phyloP scores from a whole-genome alignment of 352 stramenopile species.

The Saprolegnia diclina region DNA sequence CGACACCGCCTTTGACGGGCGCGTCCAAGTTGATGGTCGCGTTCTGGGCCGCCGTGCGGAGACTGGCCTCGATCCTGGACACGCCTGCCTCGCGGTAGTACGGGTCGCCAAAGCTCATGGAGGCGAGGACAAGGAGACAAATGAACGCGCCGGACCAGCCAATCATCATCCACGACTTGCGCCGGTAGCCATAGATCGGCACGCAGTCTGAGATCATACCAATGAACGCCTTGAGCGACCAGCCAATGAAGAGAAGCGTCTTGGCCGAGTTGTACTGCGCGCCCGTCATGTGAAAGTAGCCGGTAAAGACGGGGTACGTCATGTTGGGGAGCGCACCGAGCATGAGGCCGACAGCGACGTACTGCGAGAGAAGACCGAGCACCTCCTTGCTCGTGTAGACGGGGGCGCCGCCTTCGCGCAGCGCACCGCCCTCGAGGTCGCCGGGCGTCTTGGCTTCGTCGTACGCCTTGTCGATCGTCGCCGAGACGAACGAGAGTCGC shows the following conservation, averaged over 20 bases:
- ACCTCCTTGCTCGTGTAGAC: slow-evolving; percentile 36
- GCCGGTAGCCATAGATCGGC: slow-evolving; percentile 45
- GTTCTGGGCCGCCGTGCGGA: slow-evolving; percentile 26
- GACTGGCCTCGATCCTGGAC: slow-evolving; percentile 28
- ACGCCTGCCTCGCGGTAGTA: slow-evolving; percentile 33
- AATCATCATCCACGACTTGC: slow-evolving; percentile 51
- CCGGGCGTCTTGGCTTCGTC: slow-evolving; percentile 28
- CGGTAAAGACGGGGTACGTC: slow-evolving; percentile 42
- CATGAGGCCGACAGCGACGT: slow-evolving; percentile 43
- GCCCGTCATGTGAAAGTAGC: slow-evolving; percentile 49
- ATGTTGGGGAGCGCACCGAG: slow-evolving; percentile 40
- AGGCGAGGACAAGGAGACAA: slow-evolving; percentile 34
- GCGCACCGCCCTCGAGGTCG: slow-evolving; percentile 36
- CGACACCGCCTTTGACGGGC: slow-evolving; percentile 34
- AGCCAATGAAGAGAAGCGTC: slow-evolving; percentile 40
- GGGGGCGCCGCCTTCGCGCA: slow-evolving; percentile 42
- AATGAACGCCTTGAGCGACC: slow-evolving; percentile 57
- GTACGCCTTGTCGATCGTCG: background rate
- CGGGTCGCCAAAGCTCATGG: slow-evolving; percentile 40
- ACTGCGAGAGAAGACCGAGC: slow-evolving; percentile 45
- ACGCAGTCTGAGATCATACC: slow-evolving; percentile 46
- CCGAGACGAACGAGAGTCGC: slow-evolving; percentile 27
- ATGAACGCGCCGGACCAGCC: slow-evolving; percentile 32
- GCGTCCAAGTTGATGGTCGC: slow-evolving; percentile 37
- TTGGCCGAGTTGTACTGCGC: slow-evolving; percentile 38